These are phyloP conservation scores for Lecanicillium sp. DNA, from an alignment of 2,329 filamentous ascomycete species.

Conservation along the genomic window DNA sequence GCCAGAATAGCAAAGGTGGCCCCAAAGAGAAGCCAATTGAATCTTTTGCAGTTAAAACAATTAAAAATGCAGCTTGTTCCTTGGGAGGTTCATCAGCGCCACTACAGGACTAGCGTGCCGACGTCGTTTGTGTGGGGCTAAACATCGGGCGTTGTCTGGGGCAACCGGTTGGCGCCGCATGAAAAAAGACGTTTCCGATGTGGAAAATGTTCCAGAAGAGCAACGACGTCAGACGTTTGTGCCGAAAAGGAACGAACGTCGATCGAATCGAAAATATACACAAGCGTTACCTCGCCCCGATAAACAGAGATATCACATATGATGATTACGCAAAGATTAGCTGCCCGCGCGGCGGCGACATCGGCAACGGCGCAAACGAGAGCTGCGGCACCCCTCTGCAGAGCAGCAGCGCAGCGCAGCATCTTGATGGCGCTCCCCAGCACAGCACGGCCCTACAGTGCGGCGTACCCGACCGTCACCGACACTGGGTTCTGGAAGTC, in stretches of 20 bases:
- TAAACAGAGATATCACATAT: too few species aligned
- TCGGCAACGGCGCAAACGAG: not conserved
- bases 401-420: not conserved
- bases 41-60: constrained; percentile 2
- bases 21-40: not conserved
- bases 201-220: not conserved
- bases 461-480: constrained; percentile 43
- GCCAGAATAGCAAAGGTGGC: not conserved
- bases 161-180: constrained; percentile 24
- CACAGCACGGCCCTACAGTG: constrained; percentile 23
- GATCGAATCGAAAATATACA: too few species aligned
- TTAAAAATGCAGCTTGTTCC: constrained; percentile 2
- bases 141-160: constrained; percentile 31
- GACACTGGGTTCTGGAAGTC: constrained; percentile 62
- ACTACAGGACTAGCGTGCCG: not conserved
- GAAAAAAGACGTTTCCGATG: not conserved
- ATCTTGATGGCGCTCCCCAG: too few species aligned
- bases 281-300: too few species aligned
- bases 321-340: constrained; percentile 1
- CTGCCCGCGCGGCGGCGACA: not conserved
- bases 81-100: not conserved
- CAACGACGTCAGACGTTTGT: constrained; percentile 4
- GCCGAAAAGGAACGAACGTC: not conserved
- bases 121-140: constrained; percentile 21
- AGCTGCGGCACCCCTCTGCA: not conserved